phyloP scores from a whole-genome alignment of 1,284 basidiomycete species.

The Limonomyces culmigenus region DNA sequence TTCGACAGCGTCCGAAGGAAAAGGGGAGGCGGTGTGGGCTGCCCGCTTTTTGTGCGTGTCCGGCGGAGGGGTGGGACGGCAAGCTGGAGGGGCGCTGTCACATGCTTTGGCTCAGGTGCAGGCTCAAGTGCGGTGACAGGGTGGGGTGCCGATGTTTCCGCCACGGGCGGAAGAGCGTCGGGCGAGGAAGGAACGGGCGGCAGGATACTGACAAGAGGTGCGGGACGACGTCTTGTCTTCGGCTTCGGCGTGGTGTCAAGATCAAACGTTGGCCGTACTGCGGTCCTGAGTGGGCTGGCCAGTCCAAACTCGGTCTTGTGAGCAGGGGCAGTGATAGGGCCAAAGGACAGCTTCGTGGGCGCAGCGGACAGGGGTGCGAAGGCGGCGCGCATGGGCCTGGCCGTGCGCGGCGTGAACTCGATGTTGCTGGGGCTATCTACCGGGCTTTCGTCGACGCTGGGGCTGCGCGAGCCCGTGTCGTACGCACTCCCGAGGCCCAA shows the following conservation, averaged over 20 bases:
- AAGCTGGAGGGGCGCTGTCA: no score
- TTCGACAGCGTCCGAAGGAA: slow-evolving; percentile 17
- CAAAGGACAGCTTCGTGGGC: slow-evolving; percentile 17
- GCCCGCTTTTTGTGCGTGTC: slow-evolving; percentile 31
- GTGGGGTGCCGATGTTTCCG: no score
- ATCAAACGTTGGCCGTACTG: slow-evolving; percentile 32
- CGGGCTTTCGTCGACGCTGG: slow-evolving; percentile 11
- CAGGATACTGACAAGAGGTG: slow-evolving; percentile 32
- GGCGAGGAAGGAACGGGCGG: slow-evolving; percentile 52
- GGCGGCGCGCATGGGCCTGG: slow-evolving; percentile 11
- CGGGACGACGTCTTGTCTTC: slow-evolving; percentile 40
- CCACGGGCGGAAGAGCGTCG: slow-evolving; percentile 5
- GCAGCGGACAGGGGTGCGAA: slow-evolving; percentile 30
- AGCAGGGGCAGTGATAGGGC: slow-evolving; percentile 20
- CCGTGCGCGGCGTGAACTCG: slow-evolving; percentile 11
- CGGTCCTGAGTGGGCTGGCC: slow-evolving; percentile 23
- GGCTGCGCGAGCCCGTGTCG: slow-evolving; percentile 23
- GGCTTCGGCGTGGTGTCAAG: slow-evolving; percentile 16
- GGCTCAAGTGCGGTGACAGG: no score
- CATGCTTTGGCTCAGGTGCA: slow-evolving; percentile 12
- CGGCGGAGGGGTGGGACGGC: no score
- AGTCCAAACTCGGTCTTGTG: slow-evolving; percentile 30
- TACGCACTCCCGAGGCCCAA: slow-evolving; percentile 53
- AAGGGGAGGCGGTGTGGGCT: slow-evolving; percentile 34
- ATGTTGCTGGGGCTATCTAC: not conserved